These are phyloP conservation scores for Aspergillus fischeri DNA, from an alignment of 2,329 filamentous ascomycete genomes.

Conservation along the genomic window DNA sequence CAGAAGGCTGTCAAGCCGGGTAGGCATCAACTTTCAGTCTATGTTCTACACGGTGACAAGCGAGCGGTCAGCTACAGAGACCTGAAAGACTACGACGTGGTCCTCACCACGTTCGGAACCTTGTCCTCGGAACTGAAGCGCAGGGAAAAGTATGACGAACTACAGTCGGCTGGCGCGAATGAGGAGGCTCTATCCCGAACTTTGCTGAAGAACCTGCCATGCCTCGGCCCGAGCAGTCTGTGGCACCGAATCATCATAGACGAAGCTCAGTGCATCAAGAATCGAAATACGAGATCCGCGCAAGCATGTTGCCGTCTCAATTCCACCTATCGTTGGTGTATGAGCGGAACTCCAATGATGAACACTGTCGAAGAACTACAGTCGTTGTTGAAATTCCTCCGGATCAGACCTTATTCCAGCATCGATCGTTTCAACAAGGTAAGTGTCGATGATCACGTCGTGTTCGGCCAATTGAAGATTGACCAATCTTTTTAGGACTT, in stretches of 20 bases:
- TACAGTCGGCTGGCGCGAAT: conserved; percentile 45
- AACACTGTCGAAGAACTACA: conserved; percentile 75
- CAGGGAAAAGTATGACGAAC: conserved; percentile 49
- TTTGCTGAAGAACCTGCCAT: conserved; percentile 43
- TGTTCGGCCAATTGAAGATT: background rate
- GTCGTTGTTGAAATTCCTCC: conserved; percentile 71
- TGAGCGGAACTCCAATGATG: conserved; percentile 86
- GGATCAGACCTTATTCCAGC: conserved; percentile 69
- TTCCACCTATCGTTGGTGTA: conserved; percentile 64
- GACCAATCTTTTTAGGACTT: conserved; percentile 40
- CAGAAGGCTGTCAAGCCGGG: conserved; percentile 59
- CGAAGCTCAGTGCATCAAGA: conserved; percentile 79
- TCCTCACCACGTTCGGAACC: conserved; percentile 75
- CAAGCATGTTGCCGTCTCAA: conserved; percentile 57
- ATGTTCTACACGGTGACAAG: conserved; percentile 64
- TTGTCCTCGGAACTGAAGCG: conserved; percentile 64
- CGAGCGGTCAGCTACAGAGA: conserved; percentile 54
- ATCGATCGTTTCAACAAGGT: conserved; percentile 58
- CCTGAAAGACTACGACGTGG: conserved; percentile 65
- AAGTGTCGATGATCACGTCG: conserved; percentile 21
- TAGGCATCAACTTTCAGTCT: conserved; percentile 57
- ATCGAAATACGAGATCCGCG: conserved; percentile 59
- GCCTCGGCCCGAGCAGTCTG: conserved; percentile 57
- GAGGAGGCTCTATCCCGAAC: conserved; percentile 11
- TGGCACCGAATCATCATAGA: conserved; percentile 73